Evolutionary conservation across 1,284 basidiomycete genomes (phyloP), one percentile per base, ranked within the genome.

Genomic region (Melampsora americana): DNA sequence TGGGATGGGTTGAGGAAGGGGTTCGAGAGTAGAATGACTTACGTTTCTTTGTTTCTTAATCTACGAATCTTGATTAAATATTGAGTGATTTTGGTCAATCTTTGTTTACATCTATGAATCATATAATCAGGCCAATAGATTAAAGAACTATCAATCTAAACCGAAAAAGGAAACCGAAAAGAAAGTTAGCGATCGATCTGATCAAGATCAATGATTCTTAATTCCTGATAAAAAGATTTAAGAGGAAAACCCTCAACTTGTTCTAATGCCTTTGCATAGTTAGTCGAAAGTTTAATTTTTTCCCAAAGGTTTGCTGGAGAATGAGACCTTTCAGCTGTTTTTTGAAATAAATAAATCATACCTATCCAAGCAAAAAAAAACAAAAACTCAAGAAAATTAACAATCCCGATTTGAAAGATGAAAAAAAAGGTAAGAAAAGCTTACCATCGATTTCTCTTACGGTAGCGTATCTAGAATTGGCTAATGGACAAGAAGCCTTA

Each of bases 21-120:
- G n/a, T n/a, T n/a, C n/a, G n/a, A n/a, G n/a, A n/a, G 20, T 2
- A 39, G 66, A 78, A 65, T 65, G 32, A 87, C 92, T 80, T 78
- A 95, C 93, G 94, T 90, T 84, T 95, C 90, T 73, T 92, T 90
- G 78, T 95, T 86, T 81, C 90, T 91, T 80, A 97, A 85, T 59
- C 92, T 89, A 77, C 96, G 87, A 92, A 99, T 94, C 86, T 97
- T 96, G 84, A 99, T 98, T 78, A 99, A 88, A 82, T 98, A 99
- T 84, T 99, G 96, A 0, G 95, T 99, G 80, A 99, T 98, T 86
- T 98, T 99, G 20, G 96, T 99, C 50, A 97, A 87, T 68, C 96
- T 89, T 85, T 99, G 96, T 86, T 99, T 99, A 87, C 95, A 97
- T 85, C 98, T 98, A 86, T 99, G 96, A 77, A 93, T 92, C 73